Evolutionary conservation across 805 yeast species (phyloP), one percentile per base, ranked within the genome.

Genomic region (Ogataea trehaloabstinens): DNA sequence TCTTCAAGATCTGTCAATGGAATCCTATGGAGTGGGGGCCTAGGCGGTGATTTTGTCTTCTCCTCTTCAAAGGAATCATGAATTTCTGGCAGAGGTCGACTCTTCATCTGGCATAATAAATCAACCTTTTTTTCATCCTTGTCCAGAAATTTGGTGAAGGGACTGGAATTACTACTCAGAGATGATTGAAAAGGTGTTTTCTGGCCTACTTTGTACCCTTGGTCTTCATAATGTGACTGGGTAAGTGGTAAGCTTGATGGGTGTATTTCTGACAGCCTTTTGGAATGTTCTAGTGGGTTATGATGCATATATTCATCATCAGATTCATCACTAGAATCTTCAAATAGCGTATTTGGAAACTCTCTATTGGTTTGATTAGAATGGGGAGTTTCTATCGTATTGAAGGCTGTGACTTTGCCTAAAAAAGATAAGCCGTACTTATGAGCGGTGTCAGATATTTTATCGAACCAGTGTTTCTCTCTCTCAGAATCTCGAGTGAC

Each of bases 281-380:
- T 22, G 8, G 25, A 22, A 12, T 12, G 25, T 12, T 8, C 12
- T 12, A 22, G 12, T 8, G 11, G 8, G 35, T 43, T 41, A 17
- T 42, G 34, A 18, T 40, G 42, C 4, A 21, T 38, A 10, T 37
- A 35, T 19, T 32, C 41, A 10, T 24, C 29, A 10, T 21, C 29
- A 10, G 28, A 31, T 17, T 45, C 62, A 40, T 58, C 61, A 29
- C 60, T 52, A 13, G 61, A 52, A 24, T 57, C 63, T 0, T 48
- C 52, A 44, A 60, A 60, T 12, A 60, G 36, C 18, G 44, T 48
- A 31, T 51, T 49, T 20, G 34, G 35, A 19, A 30, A 18, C 10
- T 27, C 30, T 13, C 32, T 33, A 17, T 35, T 40, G 13, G 37
- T 43, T n/a, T 8, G 12, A 20, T 17, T 25, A 13, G 28, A 15